Percentiles rank a stretch among this genome's conserved stretches.
Conservation (phyloP, 1,139 yeast species). For the Taiozyma sp. region DNA sequence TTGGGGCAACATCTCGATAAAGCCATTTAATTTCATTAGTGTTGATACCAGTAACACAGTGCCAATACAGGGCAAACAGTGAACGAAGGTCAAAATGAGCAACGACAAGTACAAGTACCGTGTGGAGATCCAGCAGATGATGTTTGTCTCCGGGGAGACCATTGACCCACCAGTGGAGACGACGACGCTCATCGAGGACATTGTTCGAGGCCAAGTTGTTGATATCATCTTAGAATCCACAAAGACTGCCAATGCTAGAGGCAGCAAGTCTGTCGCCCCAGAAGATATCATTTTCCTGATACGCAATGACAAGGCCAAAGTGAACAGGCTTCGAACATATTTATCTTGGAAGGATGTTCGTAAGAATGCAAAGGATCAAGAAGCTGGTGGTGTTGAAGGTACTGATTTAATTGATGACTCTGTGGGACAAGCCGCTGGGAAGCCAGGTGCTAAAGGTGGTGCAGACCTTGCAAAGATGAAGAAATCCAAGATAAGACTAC, state of each 20-base stretch:
- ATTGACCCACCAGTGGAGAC: slow-evolving; percentile 93
- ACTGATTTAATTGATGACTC: slow-evolving; percentile 31
- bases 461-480: slow-evolving; percentile 60
- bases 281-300: slow-evolving; percentile 92
- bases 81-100: neutral
- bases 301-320: slow-evolving; percentile 92
- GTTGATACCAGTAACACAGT: no score
- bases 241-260: slow-evolving; percentile 70
- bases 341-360: slow-evolving; percentile 97
- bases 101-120: slow-evolving; percentile 64
- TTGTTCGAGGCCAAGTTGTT: slow-evolving; percentile 90
- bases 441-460: slow-evolving; percentile 30
- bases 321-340: slow-evolving; percentile 82
- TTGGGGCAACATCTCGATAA: no score
- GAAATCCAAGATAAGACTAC: slow-evolving; percentile 75
- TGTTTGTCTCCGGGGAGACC: slow-evolving; percentile 96
- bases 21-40: no score
- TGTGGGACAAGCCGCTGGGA: slow-evolving; percentile 25
- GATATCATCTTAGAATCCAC: slow-evolving; percentile 81
- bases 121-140: slow-evolving; percentile 92
- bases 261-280: slow-evolving; percentile 80
- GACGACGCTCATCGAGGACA: slow-evolving; percentile 87
- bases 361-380: slow-evolving; percentile 95
- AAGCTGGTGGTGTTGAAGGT: slow-evolving; percentile 44
- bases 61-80: no score